Evolutionary conservation across 768 basidiomycete species (phyloP).

Genomic region (Trametes maxima): DNA sequence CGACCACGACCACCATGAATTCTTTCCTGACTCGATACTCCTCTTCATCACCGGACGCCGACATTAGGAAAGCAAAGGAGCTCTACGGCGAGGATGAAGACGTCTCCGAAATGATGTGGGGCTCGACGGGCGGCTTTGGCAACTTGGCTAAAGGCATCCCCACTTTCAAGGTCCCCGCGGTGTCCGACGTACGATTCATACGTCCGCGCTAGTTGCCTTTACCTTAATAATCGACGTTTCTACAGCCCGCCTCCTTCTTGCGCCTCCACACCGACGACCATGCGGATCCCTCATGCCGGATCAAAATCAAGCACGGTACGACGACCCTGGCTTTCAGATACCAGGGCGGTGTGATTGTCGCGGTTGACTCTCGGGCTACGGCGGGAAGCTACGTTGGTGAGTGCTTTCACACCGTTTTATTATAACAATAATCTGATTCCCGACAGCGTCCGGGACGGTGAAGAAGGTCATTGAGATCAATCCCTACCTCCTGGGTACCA

Average conservation of each 20-base stretch:
- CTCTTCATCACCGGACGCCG: constrained; percentile 51
- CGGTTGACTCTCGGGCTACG: constrained; percentile 97
- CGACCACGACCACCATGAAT: constrained; percentile 62
- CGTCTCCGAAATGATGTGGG: constrained; percentile 74
- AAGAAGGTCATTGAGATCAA: constrained; percentile 99
- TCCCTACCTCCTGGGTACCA: constrained; percentile 96
- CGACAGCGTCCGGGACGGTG: constrained; percentile 88
- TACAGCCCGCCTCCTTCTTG: constrained; percentile 87
- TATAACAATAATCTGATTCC: neutral
- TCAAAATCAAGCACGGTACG: constrained; percentile 98
- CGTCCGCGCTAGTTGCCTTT: neutral
- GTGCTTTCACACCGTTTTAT: constrained; percentile 27
- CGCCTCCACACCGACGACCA: constrained; percentile 94
- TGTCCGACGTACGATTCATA: constrained; percentile 67
- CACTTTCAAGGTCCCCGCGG: constrained; percentile 68
- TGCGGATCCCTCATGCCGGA: constrained; percentile 90
- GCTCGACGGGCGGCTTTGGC: constrained; percentile 82
- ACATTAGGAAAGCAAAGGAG: constrained; percentile 51
- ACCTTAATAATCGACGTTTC: neutral
- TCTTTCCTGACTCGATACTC: constrained; percentile 67
- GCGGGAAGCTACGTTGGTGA: constrained; percentile 95
- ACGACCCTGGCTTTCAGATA: constrained; percentile 98
- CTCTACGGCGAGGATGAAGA: constrained; percentile 63
- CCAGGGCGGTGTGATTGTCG: constrained; percentile 97
- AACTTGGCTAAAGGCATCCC: constrained; percentile 71